Conservation (phyloP, 495 filamentous ascomycete genomes). For the Jackrogersella multiformis region DNA sequence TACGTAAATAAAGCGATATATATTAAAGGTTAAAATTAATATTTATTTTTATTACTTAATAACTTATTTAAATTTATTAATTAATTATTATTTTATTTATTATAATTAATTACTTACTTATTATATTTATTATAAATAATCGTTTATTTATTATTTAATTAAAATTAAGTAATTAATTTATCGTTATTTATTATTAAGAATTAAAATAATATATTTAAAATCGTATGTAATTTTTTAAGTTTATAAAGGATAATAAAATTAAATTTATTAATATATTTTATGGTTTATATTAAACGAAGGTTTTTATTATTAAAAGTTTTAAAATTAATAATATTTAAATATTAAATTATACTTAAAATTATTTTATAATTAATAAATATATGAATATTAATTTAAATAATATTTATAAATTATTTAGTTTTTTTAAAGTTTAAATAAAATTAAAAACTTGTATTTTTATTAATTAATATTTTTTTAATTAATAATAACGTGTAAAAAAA, state of each 20-base stretch:
- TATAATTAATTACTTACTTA: background rate
- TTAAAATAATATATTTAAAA: conserved; percentile 1
- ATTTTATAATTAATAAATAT: conserved; percentile 1
- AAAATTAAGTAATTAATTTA: too few species aligned
- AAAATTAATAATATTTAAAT: conserved; percentile 2
- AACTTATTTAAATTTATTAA: background rate
- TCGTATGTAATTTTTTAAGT: conserved; percentile 7
- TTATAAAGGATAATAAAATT: conserved; percentile 11
- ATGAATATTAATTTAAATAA: background rate
- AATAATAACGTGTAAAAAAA: conserved; percentile 1
- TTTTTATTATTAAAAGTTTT: conserved; percentile 4
- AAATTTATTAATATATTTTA: conserved; percentile 15
- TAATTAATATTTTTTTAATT: conserved; percentile 6
- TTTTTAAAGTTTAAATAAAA: background rate
- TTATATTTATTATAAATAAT: conserved; percentile 6
- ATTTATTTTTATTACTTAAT: too few species aligned
- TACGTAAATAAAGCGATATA: too few species aligned
- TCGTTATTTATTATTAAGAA: background rate
- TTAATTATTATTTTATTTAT: background rate
- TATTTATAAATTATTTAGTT: background rate
- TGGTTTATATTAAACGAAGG: conserved; percentile 1
- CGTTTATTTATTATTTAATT: background rate
- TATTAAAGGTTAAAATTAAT: background rate
- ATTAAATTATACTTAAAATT: conserved; percentile 8
- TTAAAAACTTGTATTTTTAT: conserved; percentile 10